Conservation (phyloP, 768 basidiomycete genomes). For the Leccinum broughii region DNA sequence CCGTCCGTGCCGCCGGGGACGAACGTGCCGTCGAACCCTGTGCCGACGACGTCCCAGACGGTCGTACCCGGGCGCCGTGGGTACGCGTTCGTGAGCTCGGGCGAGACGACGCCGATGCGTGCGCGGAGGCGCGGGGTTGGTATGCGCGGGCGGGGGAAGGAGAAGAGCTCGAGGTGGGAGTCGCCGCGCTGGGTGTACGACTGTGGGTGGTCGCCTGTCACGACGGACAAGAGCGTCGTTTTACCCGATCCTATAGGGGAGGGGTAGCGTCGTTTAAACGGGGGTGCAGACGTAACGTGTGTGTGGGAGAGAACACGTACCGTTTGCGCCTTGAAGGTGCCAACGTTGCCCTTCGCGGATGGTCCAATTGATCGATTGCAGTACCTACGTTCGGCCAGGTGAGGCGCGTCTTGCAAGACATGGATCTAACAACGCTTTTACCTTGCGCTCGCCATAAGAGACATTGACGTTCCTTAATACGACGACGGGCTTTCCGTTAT, state of each 20-base stretch:
- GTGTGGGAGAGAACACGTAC: constrained; percentile 36
- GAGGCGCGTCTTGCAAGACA: background rate
- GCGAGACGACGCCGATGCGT: constrained; percentile 78
- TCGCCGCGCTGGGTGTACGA: constrained; percentile 70
- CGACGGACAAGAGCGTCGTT: constrained; percentile 85
- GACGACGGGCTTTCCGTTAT: constrained; percentile 46
- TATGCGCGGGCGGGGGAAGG: constrained; percentile 57
- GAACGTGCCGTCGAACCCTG: constrained; percentile 89
- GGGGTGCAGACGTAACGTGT: background rate
- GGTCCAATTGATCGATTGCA: constrained; percentile 79
- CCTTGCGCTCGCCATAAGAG: constrained; percentile 64
- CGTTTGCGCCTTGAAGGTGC: constrained; percentile 90
- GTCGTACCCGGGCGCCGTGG: constrained; percentile 67
- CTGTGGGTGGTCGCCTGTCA: constrained; percentile 95
- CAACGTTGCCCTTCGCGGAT: constrained; percentile 82
- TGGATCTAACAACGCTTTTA: constrained; percentile 18
- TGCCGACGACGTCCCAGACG: constrained; percentile 80
- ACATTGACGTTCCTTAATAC: constrained; percentile 69
- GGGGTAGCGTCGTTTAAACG: background rate
- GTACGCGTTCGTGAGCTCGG: constrained; percentile 90
- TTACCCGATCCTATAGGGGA: constrained; percentile 77
- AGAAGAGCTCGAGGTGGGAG: constrained; percentile 57
- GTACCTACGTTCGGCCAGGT: constrained; percentile 47
- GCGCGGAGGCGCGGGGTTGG: constrained; percentile 68
- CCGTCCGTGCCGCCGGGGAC: constrained; percentile 46